Evolutionary conservation across 1,284 basidiomycete species (phyloP).

Genomic region (Stygiomarasmius scandens): DNA sequence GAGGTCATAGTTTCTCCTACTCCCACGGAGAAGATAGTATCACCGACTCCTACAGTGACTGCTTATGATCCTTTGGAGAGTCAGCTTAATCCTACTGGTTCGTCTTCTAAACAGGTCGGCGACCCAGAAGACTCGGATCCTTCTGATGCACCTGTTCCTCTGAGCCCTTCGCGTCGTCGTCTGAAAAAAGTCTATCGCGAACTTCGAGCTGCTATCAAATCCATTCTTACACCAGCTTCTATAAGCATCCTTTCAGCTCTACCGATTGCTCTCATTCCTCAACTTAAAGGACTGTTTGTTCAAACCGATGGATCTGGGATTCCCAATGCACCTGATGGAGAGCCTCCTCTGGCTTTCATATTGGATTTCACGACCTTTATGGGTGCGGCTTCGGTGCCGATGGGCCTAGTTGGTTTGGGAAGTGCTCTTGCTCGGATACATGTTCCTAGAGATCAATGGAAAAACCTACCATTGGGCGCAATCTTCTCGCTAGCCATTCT

Average conservation of each 20-base stretch:
- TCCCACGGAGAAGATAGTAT: constrained; percentile 25
- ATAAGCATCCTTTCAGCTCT: constrained; percentile 69
- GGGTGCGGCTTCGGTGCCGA: constrained; percentile 72
- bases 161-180: constrained; percentile 14
- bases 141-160: not conserved
- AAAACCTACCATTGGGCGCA: constrained; percentile 63
- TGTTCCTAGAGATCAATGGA: constrained; percentile 54
- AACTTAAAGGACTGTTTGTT: constrained; percentile 75
- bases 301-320: constrained; percentile 52
- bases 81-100: not conserved
- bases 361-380: constrained; percentile 70
- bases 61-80: constrained; percentile 10
- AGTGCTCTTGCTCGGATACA: constrained; percentile 72
- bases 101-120: not conserved
- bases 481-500: constrained; percentile 62
- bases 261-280: constrained; percentile 64
- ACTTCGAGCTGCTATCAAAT: constrained; percentile 37
- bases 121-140: not conserved
- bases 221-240: constrained; percentile 57
- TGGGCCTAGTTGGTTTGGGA: constrained; percentile 75
- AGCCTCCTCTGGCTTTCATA: constrained; percentile 72
- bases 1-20: constrained; percentile 29
- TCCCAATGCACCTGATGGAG: constrained; percentile 70
- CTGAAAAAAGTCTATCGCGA: constrained; percentile 10
- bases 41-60: constrained; percentile 28